Base-by-base conservation (phyloP, 768 basidiomycete species). In the Russula lepida region DNA sequence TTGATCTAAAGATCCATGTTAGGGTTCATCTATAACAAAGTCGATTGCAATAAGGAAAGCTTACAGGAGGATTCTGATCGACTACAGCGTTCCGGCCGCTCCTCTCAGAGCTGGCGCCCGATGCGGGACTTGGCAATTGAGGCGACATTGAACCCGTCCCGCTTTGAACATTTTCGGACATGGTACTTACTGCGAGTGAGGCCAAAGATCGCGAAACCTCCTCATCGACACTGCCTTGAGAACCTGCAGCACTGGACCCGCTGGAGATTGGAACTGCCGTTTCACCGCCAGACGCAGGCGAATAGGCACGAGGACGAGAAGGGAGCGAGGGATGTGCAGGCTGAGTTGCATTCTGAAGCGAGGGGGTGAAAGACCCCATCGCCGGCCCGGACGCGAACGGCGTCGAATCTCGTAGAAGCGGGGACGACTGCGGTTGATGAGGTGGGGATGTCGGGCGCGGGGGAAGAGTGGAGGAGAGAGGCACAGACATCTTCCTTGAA, bases 21-120 rank as follows among this genome's bases (percentile, higher is more conserved):
- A 54, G 65, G 23, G 19, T 33, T 49, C 21, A n/a, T 35, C 15
- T 30, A 37, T 37, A 15, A 49, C 46, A 33, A 28, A 35, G 13
- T n/a, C 13, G 15, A 30, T 17, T 33, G 11, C 15, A 9, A 47
- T n/a, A 23, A 2, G 54, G 32, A 30, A 21, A 39, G 58, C 84
- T 70, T 70, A 88, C 86, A 15, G 95, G 95, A 68, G 95, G 95
- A 72, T 98, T 98, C 76, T 95, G 92, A 74, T 98, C 95, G 13
- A 79, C 75, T 11, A 78, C 75, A 59, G 79, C 73, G 33, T 72
- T 68, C 25, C 69, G 69, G 12, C 66, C 56, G 8, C 64, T 54
- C 44, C 47, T 67, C n/a, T 68, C 68, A 39, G 78, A 78, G 41
- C 85, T 82, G 9, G 80, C 76, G 58, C 84, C 82, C 23, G 87